Evolutionary conservation across 495 filamentous ascomycete genomes (phyloP).

Genomic region (Trichoderma gamsii): DNA sequence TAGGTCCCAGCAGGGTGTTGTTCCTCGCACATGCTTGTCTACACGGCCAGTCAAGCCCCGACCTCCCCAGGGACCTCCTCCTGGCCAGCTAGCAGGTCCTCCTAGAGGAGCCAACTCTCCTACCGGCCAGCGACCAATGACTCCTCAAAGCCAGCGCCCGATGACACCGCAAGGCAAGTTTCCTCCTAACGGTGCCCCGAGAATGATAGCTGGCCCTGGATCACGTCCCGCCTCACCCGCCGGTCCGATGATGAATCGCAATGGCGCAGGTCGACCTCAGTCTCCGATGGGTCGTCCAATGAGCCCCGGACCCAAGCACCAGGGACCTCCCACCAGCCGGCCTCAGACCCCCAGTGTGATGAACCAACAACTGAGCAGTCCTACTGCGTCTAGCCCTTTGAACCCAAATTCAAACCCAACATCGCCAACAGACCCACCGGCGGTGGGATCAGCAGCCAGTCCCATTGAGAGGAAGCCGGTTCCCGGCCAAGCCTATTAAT

Average conservation of each 20-base stretch:
- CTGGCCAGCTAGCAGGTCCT: slow-evolving; percentile 31
- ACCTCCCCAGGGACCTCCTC: slow-evolving; percentile 42
- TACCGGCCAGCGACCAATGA: slow-evolving; percentile 38
- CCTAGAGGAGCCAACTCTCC: slow-evolving; percentile 40
- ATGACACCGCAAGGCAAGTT: slow-evolving; percentile 36
- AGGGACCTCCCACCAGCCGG: slow-evolving; percentile 17
- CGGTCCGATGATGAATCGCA: slow-evolving; percentile 24
- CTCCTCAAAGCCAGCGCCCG: slow-evolving; percentile 34
- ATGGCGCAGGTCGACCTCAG: slow-evolving; percentile 39
- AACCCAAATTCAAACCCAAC: slow-evolving; percentile 36
- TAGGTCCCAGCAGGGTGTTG: slow-evolving; percentile 85
- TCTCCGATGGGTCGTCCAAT: slow-evolving; percentile 32
- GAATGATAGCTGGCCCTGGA: slow-evolving; percentile 32
- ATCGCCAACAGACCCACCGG: slow-evolving; percentile 26
- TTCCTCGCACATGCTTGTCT: slow-evolving; percentile 87
- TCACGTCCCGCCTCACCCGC: slow-evolving; percentile 31
- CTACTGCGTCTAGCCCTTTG: slow-evolving; percentile 58
- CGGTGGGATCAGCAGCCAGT: slow-evolving; percentile 32
- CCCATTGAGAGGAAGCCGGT: slow-evolving; percentile 41
- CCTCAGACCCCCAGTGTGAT: slow-evolving; percentile 30
- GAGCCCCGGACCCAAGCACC: slow-evolving; percentile 17
- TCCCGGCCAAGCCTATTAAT: slow-evolving; percentile 43
- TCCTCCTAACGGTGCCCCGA: slow-evolving; percentile 36
- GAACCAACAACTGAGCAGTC: slow-evolving; percentile 35
- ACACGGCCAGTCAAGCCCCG: slow-evolving; percentile 88